Conservation (phyloP, 495 filamentous ascomycete genomes). For the Aspergillus affinis region DNA sequence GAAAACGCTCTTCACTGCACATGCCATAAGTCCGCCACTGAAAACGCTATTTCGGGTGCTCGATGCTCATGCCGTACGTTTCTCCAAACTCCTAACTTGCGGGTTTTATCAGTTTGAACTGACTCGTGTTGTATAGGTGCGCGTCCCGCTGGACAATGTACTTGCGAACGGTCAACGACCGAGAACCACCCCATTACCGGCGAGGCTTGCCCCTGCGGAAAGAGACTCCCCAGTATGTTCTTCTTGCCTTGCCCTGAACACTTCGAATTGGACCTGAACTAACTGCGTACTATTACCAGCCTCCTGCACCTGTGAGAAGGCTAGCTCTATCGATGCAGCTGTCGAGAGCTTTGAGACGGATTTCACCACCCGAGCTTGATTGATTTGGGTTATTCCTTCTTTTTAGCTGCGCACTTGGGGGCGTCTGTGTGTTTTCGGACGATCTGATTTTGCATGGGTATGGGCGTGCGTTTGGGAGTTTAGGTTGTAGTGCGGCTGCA, state of each 20-base stretch:
- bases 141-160: conserved; percentile 78
- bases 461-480: background rate
- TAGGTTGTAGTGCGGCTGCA: background rate
- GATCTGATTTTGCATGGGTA: conserved; percentile 7
- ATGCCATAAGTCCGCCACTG: conserved; percentile 72
- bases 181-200: conserved; percentile 68
- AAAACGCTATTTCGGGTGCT: conserved; percentile 72
- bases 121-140: conserved; percentile 39
- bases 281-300: conserved; percentile 37
- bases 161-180: conserved; percentile 66
- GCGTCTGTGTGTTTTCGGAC: background rate
- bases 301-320: conserved; percentile 84
- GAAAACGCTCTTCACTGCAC: conserved; percentile 80
- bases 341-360: conserved; percentile 64
- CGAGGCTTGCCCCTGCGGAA: conserved; percentile 72
- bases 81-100: conserved; percentile 13
- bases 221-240: conserved; percentile 64
- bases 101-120: background rate
- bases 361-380: conserved; percentile 61
- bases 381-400: conserved; percentile 1
- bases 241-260: conserved; percentile 3
- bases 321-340: conserved; percentile 48
- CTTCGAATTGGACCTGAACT: background rate
- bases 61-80: conserved; percentile 80
- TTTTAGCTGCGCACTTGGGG: background rate